These are phyloP conservation scores for Urtica urens DNA, from an alignment of 306 rosid species.

Conservation along the genomic window DNA sequence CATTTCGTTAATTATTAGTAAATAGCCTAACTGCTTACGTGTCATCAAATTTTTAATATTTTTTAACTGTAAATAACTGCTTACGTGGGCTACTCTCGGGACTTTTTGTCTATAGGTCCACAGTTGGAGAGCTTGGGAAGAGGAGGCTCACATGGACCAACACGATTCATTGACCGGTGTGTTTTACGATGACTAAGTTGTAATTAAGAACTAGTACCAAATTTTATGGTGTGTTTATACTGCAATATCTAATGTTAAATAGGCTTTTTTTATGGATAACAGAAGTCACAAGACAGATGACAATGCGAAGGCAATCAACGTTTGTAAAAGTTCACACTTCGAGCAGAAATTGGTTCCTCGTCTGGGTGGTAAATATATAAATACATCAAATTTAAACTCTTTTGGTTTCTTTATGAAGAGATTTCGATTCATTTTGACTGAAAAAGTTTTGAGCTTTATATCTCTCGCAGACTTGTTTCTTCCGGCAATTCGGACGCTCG, in stretches of 20 bases:
- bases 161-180: conserved; percentile 50
- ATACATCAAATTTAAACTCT: conserved; percentile 8
- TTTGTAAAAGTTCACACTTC: conserved; percentile 62
- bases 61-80: no score
- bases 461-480: conserved; percentile 69
- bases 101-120: no score
- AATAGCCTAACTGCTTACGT: no score
- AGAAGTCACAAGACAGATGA: conserved; percentile 62
- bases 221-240: neutral
- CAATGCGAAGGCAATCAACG: conserved; percentile 73
- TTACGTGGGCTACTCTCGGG: no score
- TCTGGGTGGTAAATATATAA: conserved; percentile 74
- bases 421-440: neutral
- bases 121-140: conserved; percentile 95
- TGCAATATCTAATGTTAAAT: neutral
- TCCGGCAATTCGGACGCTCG: conserved; percentile 83
- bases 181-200: conserved; percentile 13
- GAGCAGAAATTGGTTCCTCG: conserved; percentile 34
- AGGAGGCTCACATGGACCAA: conserved; percentile 71
- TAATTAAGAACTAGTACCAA: no score
- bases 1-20: no score
- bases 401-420: neutral
- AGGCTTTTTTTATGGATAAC: conserved; percentile 7
- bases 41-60: no score
- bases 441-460: conserved; percentile 9